Base-by-base conservation (phyloP, 495 filamentous ascomycete genomes). In the Daldinia decipiens region DNA sequence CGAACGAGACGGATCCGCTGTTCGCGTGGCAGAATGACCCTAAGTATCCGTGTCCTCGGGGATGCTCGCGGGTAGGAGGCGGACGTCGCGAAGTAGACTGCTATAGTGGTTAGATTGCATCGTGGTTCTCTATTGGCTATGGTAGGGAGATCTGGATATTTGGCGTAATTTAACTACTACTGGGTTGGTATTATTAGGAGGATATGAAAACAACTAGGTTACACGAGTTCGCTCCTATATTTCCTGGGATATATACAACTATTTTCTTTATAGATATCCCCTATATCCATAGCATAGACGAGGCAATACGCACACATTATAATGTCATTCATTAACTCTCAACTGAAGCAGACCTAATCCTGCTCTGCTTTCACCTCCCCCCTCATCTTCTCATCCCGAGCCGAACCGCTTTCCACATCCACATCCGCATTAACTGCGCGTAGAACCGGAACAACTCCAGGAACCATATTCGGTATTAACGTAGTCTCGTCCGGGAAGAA, bases 11-110 rank as follows among this genome's bases (percentile, higher is more conserved):
- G 31, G 83, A 86, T 76, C 74, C 77, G 51, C 81, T 72, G 34
- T 87, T 87, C 75, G 65, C 74, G 12, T 88, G 85, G 85, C 85
- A 88, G 76, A 84, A 80, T 73, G 74, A 85, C 72, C 62, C 71
- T 0, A 60, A 52, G 4, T 74, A 72, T 52, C 62, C 66, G 24
- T 88, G 86, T 76, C 86, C 86, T 0, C 45, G 24, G 50, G 84
- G 85, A 0, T 87, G 85, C 68, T 36, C 36, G 52, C 57, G 76
- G 67, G 67, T 57, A 0, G 39, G 38, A 39, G 71, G n/a, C n/a
- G n/a, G 71, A 52, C 58, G 65, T 52, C 7, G 39, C n/a, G 39
- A 40, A 40, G 4, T 5, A 2, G 39, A 7, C 15, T 40, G 1
- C 15, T 17, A 17, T 17, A 17, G 39, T 15, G 39, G 6, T 17